phyloP scores from a whole-genome alignment of 352 stramenopile genomes.

The Phytophthora cactorum region DNA sequence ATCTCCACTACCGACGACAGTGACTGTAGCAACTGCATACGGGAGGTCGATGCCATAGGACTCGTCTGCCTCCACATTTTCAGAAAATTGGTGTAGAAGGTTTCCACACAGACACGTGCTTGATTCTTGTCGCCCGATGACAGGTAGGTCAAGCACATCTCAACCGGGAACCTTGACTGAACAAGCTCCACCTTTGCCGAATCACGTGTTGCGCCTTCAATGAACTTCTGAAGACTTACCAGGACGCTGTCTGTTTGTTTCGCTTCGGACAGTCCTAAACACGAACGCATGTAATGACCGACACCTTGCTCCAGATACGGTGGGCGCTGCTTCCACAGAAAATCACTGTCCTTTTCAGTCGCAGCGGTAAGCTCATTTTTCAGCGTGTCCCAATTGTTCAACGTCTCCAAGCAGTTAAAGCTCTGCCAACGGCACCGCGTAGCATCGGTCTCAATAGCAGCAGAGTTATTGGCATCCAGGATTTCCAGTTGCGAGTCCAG shows the following conservation, averaged over 20 bases:
- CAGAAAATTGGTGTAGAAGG: conserved; percentile 60
- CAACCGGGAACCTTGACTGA: conserved; percentile 54
- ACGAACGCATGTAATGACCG: conserved; percentile 54
- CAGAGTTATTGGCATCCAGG: conserved; percentile 31
- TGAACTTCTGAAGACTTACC: conserved; percentile 29
- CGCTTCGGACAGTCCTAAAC: conserved; percentile 42
- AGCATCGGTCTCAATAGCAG: conserved; percentile 48
- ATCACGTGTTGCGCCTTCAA: conserved; percentile 37
- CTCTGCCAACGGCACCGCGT: conserved; percentile 71
- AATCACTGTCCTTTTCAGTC: conserved; percentile 27
- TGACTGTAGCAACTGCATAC: conserved; percentile 67
- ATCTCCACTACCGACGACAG: conserved; percentile 71
- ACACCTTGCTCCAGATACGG: conserved; percentile 77
- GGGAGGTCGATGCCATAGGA: conserved; percentile 45
- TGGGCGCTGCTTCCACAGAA: conserved; percentile 63
- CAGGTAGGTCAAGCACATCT: conserved; percentile 56
- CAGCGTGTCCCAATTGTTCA: conserved; percentile 79
- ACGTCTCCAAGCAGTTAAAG: conserved; percentile 60
- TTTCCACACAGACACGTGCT: conserved; percentile 62
- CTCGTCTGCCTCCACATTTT: conserved; percentile 69
- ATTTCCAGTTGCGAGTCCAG: conserved; percentile 51
- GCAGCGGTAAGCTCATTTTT: conserved; percentile 44
- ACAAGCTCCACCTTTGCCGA: conserved; percentile 45
- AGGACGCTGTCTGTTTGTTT: conserved; percentile 15
- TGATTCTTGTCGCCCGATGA: conserved; percentile 50